phyloP scores from a whole-genome alignment of 768 basidiomycete genomes.

The Lactarius tabidus region DNA sequence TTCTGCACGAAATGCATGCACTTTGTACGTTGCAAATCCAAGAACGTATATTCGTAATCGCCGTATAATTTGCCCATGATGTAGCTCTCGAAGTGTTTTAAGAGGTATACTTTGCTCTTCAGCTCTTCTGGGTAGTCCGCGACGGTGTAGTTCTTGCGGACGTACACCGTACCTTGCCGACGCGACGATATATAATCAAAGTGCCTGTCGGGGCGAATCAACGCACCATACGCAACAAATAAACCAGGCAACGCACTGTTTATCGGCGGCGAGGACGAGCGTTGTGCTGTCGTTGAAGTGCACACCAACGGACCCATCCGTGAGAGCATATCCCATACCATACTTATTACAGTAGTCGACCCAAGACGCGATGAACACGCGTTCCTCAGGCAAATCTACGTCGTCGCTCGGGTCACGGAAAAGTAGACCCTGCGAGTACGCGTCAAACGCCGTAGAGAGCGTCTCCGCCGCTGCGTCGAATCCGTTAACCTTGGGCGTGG shows the following conservation, averaged over 20 bases:
- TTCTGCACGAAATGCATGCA: constrained; percentile 97
- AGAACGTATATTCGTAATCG: constrained; percentile 78
- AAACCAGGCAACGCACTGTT: constrained; percentile 54
- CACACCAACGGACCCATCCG: constrained; percentile 91
- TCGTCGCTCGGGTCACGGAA: constrained; percentile 64
- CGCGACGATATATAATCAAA: constrained; percentile 84
- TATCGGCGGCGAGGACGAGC: constrained; percentile 79
- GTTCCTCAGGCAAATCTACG: constrained; percentile 52
- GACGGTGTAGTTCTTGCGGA: constrained; percentile 68
- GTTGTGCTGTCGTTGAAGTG: constrained; percentile 96
- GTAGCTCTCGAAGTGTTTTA: constrained; percentile 92
- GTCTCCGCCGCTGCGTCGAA: constrained; percentile 64
- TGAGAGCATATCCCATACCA: constrained; percentile 98
- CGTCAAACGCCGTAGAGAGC: constrained; percentile 60
- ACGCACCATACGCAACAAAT: constrained; percentile 1
- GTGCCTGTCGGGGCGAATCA: constrained; percentile 47
- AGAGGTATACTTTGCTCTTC: constrained; percentile 84
- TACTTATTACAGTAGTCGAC: constrained; percentile 99
- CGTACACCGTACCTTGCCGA: constrained; percentile 59
- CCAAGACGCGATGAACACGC: constrained; percentile 96
- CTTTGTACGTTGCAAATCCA: constrained; percentile 58
- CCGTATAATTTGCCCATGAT: constrained; percentile 89
- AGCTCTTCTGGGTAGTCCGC: constrained; percentile 75
- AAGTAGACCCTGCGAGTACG: constrained; percentile 55
- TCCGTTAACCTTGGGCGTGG: constrained; percentile 41